Evolutionary conservation across 108 stramenopile species (phyloP).

Genomic region (Skeletonema marinoi): DNA sequence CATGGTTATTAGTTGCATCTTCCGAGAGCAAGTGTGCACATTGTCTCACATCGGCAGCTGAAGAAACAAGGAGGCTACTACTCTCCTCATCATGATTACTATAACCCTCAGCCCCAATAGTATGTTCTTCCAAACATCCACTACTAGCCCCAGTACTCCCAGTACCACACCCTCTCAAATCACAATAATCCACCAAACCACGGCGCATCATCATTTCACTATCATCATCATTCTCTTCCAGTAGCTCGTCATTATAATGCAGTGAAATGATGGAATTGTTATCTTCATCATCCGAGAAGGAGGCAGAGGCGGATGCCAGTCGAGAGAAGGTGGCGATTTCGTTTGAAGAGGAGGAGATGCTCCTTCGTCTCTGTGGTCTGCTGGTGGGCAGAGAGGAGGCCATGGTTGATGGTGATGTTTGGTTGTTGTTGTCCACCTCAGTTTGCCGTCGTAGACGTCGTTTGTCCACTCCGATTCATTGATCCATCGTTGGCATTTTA

Average conservation of each 20-base stretch:
- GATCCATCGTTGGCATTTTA: too few species aligned
- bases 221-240: background rate
- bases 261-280: background rate
- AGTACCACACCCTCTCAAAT: background rate
- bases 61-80: background rate
- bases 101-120: background rate
- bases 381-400: background rate
- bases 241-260: background rate
- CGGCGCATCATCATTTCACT: background rate
- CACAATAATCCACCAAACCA: background rate
- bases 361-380: background rate
- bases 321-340: background rate
- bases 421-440: too few species aligned
- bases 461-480: too few species aligned
- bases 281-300: background rate
- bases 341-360: background rate
- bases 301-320: background rate
- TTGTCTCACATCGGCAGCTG: background rate
- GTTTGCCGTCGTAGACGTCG: too few species aligned
- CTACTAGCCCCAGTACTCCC: background rate
- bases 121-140: background rate
- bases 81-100: background rate
- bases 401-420: background rate
- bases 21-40: background rate
- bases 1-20: background rate